Percentiles rank a stretch among this genome's conserved stretches.
phyloP scores from a whole-genome alignment of 345 rosid genomes.

The Dipteronia sinensis region DNA sequence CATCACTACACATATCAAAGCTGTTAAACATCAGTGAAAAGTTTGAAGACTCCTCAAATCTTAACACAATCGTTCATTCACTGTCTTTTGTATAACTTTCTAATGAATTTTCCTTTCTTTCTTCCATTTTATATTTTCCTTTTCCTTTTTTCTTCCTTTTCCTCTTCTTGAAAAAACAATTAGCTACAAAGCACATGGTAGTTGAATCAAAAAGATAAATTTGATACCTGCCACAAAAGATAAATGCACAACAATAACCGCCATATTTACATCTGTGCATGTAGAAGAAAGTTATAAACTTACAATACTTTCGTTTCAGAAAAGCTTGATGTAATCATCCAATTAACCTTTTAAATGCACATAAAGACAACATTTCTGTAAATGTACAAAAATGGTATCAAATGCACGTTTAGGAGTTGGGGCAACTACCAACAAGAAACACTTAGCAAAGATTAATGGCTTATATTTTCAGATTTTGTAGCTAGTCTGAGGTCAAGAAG shows the following conservation, averaged over 20 bases:
- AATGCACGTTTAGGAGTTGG: neutral
- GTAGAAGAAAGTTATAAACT: neutral
- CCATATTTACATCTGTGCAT: neutral
- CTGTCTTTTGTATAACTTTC: neutral
- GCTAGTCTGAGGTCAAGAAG: neutral
- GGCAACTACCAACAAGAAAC: neutral
- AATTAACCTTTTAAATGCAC: neutral
- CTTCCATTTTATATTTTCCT: neutral
- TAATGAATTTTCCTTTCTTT: neutral
- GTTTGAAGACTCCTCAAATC: neutral
- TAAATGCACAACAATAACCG: neutral
- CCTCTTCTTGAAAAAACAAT: neutral
- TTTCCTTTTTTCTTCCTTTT: neutral
- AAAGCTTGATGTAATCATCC: neutral
- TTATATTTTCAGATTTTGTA: neutral
- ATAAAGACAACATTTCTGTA: neutral
- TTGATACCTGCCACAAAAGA: neutral
- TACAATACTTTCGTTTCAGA: neutral
- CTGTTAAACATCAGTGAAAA: constrained; percentile 5
- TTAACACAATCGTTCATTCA: neutral
- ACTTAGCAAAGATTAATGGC: neutral
- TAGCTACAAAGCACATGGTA: neutral
- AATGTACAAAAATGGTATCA: neutral
- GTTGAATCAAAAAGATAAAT: neutral
- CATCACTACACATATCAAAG: neutral